phyloP scores from a whole-genome alignment of 441 rosid genomes.

The Gossypium davidsonii region DNA sequence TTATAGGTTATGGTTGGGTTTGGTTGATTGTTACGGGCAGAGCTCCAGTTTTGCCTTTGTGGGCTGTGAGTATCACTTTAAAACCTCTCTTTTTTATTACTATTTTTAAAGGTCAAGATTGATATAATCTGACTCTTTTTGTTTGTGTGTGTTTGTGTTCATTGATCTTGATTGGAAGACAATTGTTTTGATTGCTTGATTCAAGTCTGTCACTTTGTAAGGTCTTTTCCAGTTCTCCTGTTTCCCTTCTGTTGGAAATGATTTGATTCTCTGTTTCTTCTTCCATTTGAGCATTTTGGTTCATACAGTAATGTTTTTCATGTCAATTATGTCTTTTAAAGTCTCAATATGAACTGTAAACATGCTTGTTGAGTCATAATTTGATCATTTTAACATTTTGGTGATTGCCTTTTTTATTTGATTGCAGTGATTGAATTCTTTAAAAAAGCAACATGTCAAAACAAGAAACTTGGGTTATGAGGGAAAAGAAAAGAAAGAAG shows the following conservation, averaged over 20 bases:
- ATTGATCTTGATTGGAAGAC: neutral
- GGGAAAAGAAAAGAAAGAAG: neutral
- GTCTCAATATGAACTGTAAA: neutral
- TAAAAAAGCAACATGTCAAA: neutral
- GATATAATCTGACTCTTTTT: neutral
- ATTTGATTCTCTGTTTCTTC: neutral
- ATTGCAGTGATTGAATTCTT: neutral
- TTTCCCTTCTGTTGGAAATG: neutral
- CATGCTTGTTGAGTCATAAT: neutral
- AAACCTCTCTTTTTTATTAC: neutral
- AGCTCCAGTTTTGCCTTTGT: slow-evolving; percentile 71
- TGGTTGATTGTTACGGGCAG: slow-evolving; percentile 80
- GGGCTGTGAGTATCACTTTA: slow-evolving; percentile 71
- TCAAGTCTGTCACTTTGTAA: neutral
- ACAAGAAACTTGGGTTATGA: neutral
- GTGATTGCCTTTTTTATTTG: neutral
- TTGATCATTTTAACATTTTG: neutral
- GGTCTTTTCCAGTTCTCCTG: neutral
- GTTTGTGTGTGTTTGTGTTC: neutral
- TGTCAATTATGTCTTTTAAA: neutral
- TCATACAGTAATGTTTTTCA: neutral
- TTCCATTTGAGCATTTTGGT: neutral
- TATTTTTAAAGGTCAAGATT: neutral
- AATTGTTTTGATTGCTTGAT: neutral
- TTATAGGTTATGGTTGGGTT: slow-evolving; percentile 90